phyloP scores from a whole-genome alignment of 495 filamentous ascomycete species.

The Mytilinidion resinicola region DNA sequence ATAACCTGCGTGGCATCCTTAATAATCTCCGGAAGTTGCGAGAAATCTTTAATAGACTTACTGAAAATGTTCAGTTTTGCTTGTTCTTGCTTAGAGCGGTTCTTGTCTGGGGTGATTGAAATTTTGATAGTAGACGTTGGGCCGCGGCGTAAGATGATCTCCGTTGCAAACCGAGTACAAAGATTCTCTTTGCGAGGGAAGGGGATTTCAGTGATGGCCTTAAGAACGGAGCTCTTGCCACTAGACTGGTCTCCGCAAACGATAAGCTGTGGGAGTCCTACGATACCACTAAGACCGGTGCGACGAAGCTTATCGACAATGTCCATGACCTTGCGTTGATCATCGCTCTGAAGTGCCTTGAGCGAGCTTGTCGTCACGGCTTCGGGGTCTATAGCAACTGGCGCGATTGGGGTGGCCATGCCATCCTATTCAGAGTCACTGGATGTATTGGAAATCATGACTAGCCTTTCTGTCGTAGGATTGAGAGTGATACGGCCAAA shows the following conservation, averaged over 20 bases:
- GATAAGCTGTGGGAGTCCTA: slow-evolving; percentile 62
- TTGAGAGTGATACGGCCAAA: too few species aligned
- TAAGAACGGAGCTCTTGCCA: slow-evolving; percentile 71
- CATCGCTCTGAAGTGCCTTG: slow-evolving; percentile 26
- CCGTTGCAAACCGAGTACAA: slow-evolving; percentile 64
- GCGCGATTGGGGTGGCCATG: too few species aligned
- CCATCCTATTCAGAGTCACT: too few species aligned
- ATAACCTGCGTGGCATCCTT: slow-evolving; percentile 28
- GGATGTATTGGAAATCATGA: too few species aligned
- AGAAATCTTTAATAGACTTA: slow-evolving; percentile 27
- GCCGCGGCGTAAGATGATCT: slow-evolving; percentile 47
- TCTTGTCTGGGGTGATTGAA: slow-evolving; percentile 33
- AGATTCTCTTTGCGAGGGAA: slow-evolving; percentile 59
- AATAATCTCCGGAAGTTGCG: slow-evolving; percentile 28
- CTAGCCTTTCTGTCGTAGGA: too few species aligned
- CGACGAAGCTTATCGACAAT: slow-evolving; percentile 52
- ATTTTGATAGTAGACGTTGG: slow-evolving; percentile 17
- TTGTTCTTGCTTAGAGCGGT: slow-evolving; percentile 23
- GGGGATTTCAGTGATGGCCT: slow-evolving; percentile 62
- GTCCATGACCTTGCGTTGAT: slow-evolving; percentile 43
- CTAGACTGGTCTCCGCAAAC: slow-evolving; percentile 67
- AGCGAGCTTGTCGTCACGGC: slow-evolving; percentile 24
- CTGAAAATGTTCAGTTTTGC: slow-evolving; percentile 29
- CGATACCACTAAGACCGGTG: slow-evolving; percentile 48
- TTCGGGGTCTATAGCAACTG: slow-evolving; percentile 3